Percentiles rank a stretch among this genome's conserved stretches.
Evolutionary conservation across 1,284 basidiomycete genomes (phyloP).

Genomic region (Ustilago cynodontis): DNA sequence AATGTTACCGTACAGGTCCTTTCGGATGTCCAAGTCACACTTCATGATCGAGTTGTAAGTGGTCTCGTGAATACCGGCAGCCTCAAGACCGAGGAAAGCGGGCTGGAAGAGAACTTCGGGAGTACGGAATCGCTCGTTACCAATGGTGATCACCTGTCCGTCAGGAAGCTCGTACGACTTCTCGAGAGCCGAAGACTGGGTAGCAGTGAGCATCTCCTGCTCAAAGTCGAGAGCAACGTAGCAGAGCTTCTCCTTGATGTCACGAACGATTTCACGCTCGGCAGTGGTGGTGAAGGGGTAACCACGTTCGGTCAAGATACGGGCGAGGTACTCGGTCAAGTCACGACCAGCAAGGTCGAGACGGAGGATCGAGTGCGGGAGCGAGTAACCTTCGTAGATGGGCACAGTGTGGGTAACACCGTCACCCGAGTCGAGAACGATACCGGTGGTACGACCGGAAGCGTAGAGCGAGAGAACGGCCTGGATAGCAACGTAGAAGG

Average conservation of each 20-base stretch:
- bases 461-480: slow-evolving; percentile 92
- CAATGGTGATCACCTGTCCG: slow-evolving; percentile 95
- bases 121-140: slow-evolving; percentile 96
- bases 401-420: slow-evolving; percentile 94
- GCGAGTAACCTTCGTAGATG: slow-evolving; percentile 94
- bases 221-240: slow-evolving; percentile 97
- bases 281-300: slow-evolving; percentile 93
- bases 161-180: slow-evolving; percentile 97
- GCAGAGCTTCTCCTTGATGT: slow-evolving; percentile 98
- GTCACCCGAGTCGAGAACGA: slow-evolving; percentile 92
- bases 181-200: slow-evolving; percentile 90
- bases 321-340: slow-evolving; percentile 89
- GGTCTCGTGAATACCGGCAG: slow-evolving; percentile 94
- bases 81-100: slow-evolving; percentile 89
- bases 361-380: slow-evolving; percentile 93
- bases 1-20: slow-evolving; percentile 92
- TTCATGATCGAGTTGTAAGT: slow-evolving; percentile 89
- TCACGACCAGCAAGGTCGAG: slow-evolving; percentile 95
- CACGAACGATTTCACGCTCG: slow-evolving; percentile 94
- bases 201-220: slow-evolving; percentile 92
- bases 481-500: slow-evolving; percentile 93
- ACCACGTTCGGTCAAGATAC: slow-evolving; percentile 92
- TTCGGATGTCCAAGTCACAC: slow-evolving; percentile 77
- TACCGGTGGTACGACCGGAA: slow-evolving; percentile 91
- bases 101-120: slow-evolving; percentile 98